phyloP scores from a whole-genome alignment of 208 protist genomes.

The Trypanosoma congolense region DNA sequence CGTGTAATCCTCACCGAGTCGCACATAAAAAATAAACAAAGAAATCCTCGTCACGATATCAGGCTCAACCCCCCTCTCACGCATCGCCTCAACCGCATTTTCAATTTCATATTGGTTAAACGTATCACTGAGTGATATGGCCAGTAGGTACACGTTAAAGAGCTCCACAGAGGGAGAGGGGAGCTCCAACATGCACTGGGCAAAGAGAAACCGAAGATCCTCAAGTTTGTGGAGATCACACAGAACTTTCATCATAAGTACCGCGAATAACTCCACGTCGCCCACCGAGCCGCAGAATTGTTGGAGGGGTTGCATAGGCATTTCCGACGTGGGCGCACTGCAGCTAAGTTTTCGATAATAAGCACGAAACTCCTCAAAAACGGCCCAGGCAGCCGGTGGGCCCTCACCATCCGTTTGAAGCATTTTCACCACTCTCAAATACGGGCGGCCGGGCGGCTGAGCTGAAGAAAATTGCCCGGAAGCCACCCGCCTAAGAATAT shows the following conservation, averaged over 20 bases:
- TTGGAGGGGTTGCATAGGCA: slow-evolving; percentile 42
- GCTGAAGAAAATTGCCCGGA: neutral
- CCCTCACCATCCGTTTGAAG: slow-evolving; percentile 54
- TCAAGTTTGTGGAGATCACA: slow-evolving; percentile 80
- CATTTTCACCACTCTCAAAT: slow-evolving; percentile 46
- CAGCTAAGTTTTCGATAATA: slow-evolving; percentile 36
- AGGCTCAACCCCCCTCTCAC: slow-evolving; percentile 34
- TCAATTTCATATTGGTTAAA: slow-evolving; percentile 86
- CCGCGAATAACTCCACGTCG: slow-evolving; percentile 69
- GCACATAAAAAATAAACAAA: slow-evolving; percentile 76
- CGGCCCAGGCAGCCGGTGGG: slow-evolving; percentile 46
- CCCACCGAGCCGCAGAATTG: slow-evolving; percentile 52
- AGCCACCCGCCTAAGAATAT: slow-evolving; percentile 11
- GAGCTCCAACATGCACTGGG: slow-evolving; percentile 72
- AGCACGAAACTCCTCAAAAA: slow-evolving; percentile 72
- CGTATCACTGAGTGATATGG: slow-evolving; percentile 80
- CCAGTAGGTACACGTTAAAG: slow-evolving; percentile 84
- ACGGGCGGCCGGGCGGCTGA: slow-evolving; percentile 24
- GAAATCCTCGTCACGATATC: slow-evolving; percentile 78
- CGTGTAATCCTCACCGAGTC: slow-evolving; percentile 58
- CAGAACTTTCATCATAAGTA: slow-evolving; percentile 81
- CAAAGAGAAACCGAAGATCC: slow-evolving; percentile 88
- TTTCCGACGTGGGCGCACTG: neutral
- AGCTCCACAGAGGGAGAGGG: slow-evolving; percentile 56
- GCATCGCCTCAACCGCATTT: slow-evolving; percentile 74